Conservation (phyloP, 768 basidiomycete genomes). For the Lactifluus hygrophoroides region DNA sequence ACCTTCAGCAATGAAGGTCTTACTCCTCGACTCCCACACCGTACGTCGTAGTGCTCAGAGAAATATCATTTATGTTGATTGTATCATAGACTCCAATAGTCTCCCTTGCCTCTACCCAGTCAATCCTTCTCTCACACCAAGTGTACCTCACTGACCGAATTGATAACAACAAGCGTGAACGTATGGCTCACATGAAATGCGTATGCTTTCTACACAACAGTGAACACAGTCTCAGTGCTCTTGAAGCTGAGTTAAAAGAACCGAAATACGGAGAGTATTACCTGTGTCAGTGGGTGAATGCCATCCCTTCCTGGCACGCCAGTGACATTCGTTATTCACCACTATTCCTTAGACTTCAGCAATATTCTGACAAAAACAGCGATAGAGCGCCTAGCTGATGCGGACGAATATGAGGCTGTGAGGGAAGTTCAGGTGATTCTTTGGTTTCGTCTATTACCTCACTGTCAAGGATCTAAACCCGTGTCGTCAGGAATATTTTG, state of each 20-base stretch:
- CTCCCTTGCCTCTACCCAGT: conserved; percentile 90
- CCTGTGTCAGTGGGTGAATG: conserved; percentile 90
- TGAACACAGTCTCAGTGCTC: conserved; percentile 72
- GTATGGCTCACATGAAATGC: conserved; percentile 96
- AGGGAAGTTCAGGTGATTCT: conserved; percentile 84
- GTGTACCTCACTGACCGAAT: conserved; percentile 97
- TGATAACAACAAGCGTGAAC: conserved; percentile 85
- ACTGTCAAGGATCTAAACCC: conserved; percentile 15
- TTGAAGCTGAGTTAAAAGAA: conserved; percentile 76
- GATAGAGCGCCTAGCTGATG: conserved; percentile 89
- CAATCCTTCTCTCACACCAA: conserved; percentile 86
- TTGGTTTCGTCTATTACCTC: not conserved
- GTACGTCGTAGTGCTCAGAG: conserved; percentile 36
- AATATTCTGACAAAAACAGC: conserved; percentile 82
- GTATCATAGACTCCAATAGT: conserved; percentile 82
- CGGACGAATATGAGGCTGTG: conserved; percentile 94
- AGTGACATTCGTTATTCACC: conserved; percentile 4
- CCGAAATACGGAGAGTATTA: conserved; percentile 98
- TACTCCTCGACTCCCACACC: conserved; percentile 90
- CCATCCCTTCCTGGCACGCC: conserved; percentile 17
- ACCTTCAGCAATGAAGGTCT: conserved; percentile 88
- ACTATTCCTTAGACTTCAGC: conserved; percentile 69
- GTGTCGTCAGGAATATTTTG: conserved; percentile 79
- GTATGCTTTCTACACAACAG: conserved; percentile 85
- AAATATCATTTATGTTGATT: not conserved